Conservation (phyloP, 2,329 filamentous ascomycete genomes). For the Nemania abortiva region DNA sequence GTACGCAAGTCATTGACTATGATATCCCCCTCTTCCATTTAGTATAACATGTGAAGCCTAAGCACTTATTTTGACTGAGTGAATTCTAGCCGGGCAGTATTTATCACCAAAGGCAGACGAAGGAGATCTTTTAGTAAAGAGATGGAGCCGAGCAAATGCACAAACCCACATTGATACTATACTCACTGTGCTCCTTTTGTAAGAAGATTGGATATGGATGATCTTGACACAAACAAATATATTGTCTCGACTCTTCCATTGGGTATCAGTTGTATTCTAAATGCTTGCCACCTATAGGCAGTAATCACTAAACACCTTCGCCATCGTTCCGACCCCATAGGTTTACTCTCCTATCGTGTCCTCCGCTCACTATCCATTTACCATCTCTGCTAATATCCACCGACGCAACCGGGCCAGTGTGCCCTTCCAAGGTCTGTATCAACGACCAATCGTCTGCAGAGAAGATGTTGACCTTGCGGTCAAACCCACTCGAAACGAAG, state of each 20-base stretch:
- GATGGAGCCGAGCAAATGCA: neutral
- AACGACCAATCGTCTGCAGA: conserved; percentile 96
- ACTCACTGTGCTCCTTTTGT: neutral
- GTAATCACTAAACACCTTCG: conserved; percentile 59
- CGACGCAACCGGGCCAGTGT: conserved; percentile 91
- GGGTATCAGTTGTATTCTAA: conserved; percentile 45
- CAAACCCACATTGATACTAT: neutral
- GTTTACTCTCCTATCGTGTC: conserved; percentile 95
- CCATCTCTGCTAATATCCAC: conserved; percentile 89
- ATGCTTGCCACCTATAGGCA: conserved; percentile 6
- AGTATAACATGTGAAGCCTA: neutral
- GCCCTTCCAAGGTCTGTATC: conserved; percentile 87
- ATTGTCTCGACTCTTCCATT: conserved; percentile 13
- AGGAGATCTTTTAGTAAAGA: neutral
- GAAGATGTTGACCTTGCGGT: conserved; percentile 95
- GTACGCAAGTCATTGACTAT: too few relatives aligned
- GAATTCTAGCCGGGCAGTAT: neutral
- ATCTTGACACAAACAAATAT: neutral
- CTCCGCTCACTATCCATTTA: conserved; percentile 93
- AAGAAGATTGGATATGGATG: neutral
- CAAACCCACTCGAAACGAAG: conserved; percentile 90
- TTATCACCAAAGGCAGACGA: neutral
- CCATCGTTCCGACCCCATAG: conserved; percentile 91
- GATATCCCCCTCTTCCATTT: too few relatives aligned
- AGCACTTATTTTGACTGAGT: neutral